Conservation (phyloP, 1,284 basidiomycete genomes). For the Ustilago sp. region DNA sequence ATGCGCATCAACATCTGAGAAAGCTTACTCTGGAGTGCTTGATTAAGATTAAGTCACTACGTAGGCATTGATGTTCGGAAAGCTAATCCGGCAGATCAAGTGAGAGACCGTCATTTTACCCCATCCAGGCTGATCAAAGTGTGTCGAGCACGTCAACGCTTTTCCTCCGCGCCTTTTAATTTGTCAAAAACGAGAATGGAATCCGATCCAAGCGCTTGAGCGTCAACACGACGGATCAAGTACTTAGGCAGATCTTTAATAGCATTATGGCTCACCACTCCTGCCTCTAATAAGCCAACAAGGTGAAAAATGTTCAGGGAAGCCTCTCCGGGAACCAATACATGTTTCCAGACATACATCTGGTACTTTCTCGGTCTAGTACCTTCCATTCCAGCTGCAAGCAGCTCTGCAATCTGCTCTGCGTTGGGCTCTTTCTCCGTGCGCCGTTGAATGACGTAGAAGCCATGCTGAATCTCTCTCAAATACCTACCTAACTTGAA, state of each 20-base stretch:
- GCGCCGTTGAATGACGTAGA: neutral
- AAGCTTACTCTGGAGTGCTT: too few relatives aligned
- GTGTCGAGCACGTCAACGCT: too few relatives aligned
- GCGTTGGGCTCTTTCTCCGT: accelerated
- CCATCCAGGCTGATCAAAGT: too few relatives aligned
- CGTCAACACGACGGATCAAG: accelerated
- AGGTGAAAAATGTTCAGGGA: neutral
- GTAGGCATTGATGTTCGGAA: too few relatives aligned
- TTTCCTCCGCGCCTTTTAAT: too few relatives aligned
- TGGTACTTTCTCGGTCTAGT: neutral
- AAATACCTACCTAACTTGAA: accelerated
- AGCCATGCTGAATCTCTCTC: neutral
- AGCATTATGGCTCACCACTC: neutral
- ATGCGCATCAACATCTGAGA: too few relatives aligned
- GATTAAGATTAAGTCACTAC: too few relatives aligned
- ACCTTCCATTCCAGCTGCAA: neutral
- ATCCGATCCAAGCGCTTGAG: too few relatives aligned
- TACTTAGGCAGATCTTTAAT: too few relatives aligned
- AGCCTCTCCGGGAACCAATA: neutral
- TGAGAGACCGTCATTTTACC: too few relatives aligned
- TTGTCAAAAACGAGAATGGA: too few relatives aligned
- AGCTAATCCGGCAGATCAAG: too few relatives aligned
- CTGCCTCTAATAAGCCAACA: neutral
- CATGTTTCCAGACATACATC: neutral
- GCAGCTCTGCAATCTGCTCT: neutral